These are phyloP conservation scores for Quercus ilex DNA, from an alignment of 306 rosid genomes.

Conservation along the genomic window DNA sequence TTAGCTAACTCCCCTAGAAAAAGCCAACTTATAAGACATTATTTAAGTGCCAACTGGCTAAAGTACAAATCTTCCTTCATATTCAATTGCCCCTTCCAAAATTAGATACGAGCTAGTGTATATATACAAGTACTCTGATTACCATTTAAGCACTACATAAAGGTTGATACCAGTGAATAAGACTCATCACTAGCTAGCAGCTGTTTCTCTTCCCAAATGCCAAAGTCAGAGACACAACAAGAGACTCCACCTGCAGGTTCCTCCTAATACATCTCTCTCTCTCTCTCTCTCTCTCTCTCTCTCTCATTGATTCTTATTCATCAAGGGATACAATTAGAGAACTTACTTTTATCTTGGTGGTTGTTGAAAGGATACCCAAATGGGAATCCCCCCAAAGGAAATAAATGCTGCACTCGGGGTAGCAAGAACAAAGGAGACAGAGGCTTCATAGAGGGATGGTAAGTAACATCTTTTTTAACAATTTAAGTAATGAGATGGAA, in stretches of 20 bases:
- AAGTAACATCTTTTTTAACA: neutral
- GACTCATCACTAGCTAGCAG: neutral
- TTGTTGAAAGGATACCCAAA: conserved; percentile 57
- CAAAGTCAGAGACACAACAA: conserved; percentile 41
- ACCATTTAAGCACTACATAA: conserved; percentile 17
- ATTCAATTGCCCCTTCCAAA: neutral
- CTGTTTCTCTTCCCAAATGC: conserved; percentile 38
- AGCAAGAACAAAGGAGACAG: conserved; percentile 64
- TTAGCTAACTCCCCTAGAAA: too few species aligned
- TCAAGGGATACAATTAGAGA: neutral
- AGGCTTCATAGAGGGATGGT: conserved; percentile 89
- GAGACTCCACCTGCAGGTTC: conserved; percentile 14
- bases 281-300: neutral
- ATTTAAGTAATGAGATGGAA: neutral
- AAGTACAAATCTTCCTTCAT: neutral
- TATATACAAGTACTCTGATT: neutral
- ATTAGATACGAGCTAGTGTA: neutral
- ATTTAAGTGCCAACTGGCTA: neutral
- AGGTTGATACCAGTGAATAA: conserved; percentile 8
- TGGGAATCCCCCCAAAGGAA: conserved; percentile 41
- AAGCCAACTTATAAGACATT: neutral
- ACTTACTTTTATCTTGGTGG: neutral
- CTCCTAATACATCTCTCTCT: neutral
- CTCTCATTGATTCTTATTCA: neutral
- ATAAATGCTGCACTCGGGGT: conserved; percentile 26